A percentile compares a stretch with the other conserved stretches of the same genome.
Conservation (phyloP, 352 stramenopile species). For the Pythium apleroticum region DNA sequence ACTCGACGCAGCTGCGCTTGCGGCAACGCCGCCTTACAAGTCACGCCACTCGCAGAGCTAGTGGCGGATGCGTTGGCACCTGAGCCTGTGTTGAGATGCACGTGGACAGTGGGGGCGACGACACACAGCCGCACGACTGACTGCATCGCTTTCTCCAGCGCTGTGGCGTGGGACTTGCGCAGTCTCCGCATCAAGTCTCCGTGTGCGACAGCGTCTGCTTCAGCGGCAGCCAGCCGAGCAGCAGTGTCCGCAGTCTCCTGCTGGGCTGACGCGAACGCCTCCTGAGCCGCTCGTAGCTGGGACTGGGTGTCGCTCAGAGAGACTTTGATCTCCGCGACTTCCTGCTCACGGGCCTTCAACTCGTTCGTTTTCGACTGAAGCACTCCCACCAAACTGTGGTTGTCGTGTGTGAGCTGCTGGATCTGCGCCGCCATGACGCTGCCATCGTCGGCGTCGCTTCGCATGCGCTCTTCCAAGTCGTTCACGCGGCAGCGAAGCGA, state of each 20-base stretch:
- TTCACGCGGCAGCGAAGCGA: not conserved
- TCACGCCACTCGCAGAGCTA: slow-evolving; percentile 13
- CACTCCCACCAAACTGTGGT: not conserved
- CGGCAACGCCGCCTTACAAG: slow-evolving; percentile 31
- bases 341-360: not conserved
- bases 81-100: slow-evolving; percentile 45
- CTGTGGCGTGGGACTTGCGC: slow-evolving; percentile 29
- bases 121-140: slow-evolving; percentile 67
- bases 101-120: slow-evolving; percentile 81
- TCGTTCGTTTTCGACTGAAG: not conserved
- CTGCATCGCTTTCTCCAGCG: slow-evolving; percentile 42
- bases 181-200: slow-evolving; percentile 28
- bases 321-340: not conserved
- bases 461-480: not conserved
- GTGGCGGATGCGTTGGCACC: not conserved
- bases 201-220: slow-evolving; percentile 26
- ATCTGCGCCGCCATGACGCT: not conserved
- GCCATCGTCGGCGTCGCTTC: not conserved
- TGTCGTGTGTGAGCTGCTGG: not conserved
- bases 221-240: slow-evolving; percentile 1
- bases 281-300: not conserved
- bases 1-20: slow-evolving; percentile 50
- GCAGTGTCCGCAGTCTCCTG: not conserved
- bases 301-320: not conserved
- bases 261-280: not conserved